Evolutionary conservation across 2,329 filamentous ascomycete species (phyloP), one percentile per base, ranked within the genome.

Genomic region (Helicocarpus griseus): DNA sequence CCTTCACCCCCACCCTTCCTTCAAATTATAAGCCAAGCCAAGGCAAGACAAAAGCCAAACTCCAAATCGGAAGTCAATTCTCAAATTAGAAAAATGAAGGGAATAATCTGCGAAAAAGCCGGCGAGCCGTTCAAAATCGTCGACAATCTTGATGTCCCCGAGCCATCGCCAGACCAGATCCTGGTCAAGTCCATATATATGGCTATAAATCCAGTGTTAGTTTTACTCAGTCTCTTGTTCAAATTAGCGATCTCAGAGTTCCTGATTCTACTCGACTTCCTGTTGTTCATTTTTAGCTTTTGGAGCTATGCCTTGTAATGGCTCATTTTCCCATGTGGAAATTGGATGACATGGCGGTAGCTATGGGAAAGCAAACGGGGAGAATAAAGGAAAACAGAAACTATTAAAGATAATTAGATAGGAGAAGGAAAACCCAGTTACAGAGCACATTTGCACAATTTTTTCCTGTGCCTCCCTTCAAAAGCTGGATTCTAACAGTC

Each of bases 151-250:
- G 38, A 31, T 4, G 39, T 47, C 11, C 51, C 51, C 13, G 48
- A 55, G 36, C 53, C 53, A n/a, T 48, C 41, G 14, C 51, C 53
- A 38, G 58, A 56, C 36, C 62, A 68, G 50, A 54, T 66, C 17
- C 60, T 67, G 13, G 62, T 68, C 41, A 66, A 65, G 50, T 58
- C 58, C 0, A 53, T 65, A 17, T 66, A 61, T 48, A 57, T 58
- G 3, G 63, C 61, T 13, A 57, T 67, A 28, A 66, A 66, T 52
- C 64, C 64, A 14, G 62, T 63, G 63, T 66, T 58, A 50, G 59
- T 55, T 11, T 19, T 28, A 35, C 14, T 17, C 19, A 21, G 17
- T 22, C 36, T 48, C 22, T 35, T 24, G 13, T 41, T 40, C 11
- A 26, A 19, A 14, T n/a, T 28, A 11, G 3, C 29, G 14, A 26